phyloP scores from a whole-genome alignment of 2,329 filamentous ascomycete species.

The Neurospora crassa region DNA sequence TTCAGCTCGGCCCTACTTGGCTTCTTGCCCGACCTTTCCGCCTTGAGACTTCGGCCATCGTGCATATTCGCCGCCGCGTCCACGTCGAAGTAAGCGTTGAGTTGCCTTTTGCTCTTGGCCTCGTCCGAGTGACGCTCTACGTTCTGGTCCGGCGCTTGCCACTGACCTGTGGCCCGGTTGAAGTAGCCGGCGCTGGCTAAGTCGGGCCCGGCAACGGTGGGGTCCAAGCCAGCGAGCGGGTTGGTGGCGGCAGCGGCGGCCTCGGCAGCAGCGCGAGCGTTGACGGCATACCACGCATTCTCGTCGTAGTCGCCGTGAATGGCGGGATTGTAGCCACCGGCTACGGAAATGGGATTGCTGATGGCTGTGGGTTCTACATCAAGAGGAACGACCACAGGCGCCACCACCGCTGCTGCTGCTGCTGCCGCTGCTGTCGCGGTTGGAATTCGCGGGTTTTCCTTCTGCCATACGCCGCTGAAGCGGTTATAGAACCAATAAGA shows the following conservation, averaged over 20 bases:
- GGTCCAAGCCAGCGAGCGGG: neutral
- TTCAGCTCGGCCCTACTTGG: constrained; percentile 79
- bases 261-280: constrained; percentile 29
- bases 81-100: constrained; percentile 93
- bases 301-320: constrained; percentile 97
- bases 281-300: constrained; percentile 83
- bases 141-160: constrained; percentile 57
- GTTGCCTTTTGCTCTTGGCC: constrained; percentile 76
- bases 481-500: constrained; percentile 81
- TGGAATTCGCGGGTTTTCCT: constrained; percentile 76
- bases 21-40: constrained; percentile 79
- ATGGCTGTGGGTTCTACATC: constrained; percentile 7
- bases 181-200: constrained; percentile 69
- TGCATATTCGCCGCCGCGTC: constrained; percentile 88
- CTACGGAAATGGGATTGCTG: constrained; percentile 30
- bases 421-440: constrained; percentile 24
- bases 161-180: constrained; percentile 82
- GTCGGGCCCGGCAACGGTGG: constrained; percentile 29
- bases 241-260: constrained; percentile 20
- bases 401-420: constrained; percentile 16
- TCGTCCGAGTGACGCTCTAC: constrained; percentile 77
- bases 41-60: constrained; percentile 82
- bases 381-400: constrained; percentile 1
- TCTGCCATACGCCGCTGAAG: constrained; percentile 65
- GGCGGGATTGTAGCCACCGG: constrained; percentile 84